Evolutionary conservation across 2,329 filamentous ascomycete species (phyloP).

Genomic region (Incumbomyces lentus): DNA sequence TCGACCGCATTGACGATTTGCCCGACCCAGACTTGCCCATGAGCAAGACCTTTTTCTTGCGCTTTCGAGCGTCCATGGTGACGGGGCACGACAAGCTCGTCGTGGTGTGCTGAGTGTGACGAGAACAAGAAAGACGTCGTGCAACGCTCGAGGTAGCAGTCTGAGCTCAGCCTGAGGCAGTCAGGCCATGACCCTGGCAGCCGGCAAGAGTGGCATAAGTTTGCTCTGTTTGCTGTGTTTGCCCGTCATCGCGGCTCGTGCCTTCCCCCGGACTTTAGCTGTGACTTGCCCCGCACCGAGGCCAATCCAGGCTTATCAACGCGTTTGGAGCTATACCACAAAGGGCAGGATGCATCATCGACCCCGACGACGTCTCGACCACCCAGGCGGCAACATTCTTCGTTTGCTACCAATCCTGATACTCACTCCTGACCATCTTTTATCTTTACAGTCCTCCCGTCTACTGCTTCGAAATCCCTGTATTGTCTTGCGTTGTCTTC

Average conservation of each 20-base stretch:
- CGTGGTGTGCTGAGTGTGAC: not conserved
- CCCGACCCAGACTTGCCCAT: constrained; percentile 97
- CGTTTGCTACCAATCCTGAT: not conserved
- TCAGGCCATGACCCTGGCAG: no score
- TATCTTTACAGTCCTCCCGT: no score
- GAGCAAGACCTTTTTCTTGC: constrained; percentile 77
- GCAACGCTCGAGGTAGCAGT: no score
- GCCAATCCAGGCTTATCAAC: constrained; percentile 1
- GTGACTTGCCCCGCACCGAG: constrained; percentile 3
- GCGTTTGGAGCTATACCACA: not conserved
- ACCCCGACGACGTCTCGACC: not conserved
- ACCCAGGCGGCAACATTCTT: not conserved
- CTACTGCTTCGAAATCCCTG: not conserved
- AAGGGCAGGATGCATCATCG: not conserved
- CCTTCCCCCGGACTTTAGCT: not conserved
- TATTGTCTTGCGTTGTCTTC: not conserved
- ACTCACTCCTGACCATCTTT: no score
- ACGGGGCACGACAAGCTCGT: not conserved
- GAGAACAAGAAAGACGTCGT: no score
- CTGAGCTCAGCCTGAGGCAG: no score
- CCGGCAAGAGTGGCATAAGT: not conserved
- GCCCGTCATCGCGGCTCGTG: not conserved
- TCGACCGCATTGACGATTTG: constrained; percentile 96
- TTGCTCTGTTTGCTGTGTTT: constrained; percentile 3
- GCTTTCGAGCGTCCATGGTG: constrained; percentile 40